These are phyloP conservation scores for Suhomyces sp. DNA, from an alignment of 805 yeast genomes.

Conservation along the genomic window DNA sequence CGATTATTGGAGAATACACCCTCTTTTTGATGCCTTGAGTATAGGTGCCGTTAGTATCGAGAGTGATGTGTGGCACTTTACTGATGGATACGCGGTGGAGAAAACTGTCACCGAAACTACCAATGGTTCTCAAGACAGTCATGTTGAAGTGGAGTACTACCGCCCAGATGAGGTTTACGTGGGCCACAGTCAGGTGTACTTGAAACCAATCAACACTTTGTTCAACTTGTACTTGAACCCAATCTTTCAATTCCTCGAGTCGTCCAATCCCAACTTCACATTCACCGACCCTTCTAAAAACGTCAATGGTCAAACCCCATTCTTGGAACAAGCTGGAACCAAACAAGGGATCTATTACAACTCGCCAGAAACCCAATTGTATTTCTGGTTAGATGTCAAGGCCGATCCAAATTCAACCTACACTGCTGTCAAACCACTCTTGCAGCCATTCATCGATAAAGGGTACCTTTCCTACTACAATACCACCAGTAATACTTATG, in stretches of 20 bases:
- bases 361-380: conserved; percentile 51
- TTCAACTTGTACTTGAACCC: conserved; percentile 53
- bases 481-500: conserved; percentile 26
- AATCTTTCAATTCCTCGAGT: conserved; percentile 45
- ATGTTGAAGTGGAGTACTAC: conserved; percentile 24
- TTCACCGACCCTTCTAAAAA: conserved; percentile 2
- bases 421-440: conserved; percentile 41
- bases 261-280: conserved; percentile 40
- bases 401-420: conserved; percentile 52
- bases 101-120: conserved; percentile 28
- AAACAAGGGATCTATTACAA: conserved; percentile 40
- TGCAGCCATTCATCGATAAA: conserved; percentile 47
- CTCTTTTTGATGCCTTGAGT: conserved; percentile 57
- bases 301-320: conserved; percentile 1
- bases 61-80: conserved; percentile 62
- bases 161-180: conserved; percentile 47
- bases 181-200: conserved; percentile 56
- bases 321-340: conserved; percentile 12
- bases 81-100: conserved; percentile 28
- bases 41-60: conserved; percentile 60
- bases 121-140: conserved; percentile 3
- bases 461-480: conserved; percentile 54
- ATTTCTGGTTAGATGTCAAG: conserved; percentile 64
- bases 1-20: conserved; percentile 63
- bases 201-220: conserved; percentile 48